Conservation (phyloP, 345 rosid species). For the Populus tremula region DNA sequence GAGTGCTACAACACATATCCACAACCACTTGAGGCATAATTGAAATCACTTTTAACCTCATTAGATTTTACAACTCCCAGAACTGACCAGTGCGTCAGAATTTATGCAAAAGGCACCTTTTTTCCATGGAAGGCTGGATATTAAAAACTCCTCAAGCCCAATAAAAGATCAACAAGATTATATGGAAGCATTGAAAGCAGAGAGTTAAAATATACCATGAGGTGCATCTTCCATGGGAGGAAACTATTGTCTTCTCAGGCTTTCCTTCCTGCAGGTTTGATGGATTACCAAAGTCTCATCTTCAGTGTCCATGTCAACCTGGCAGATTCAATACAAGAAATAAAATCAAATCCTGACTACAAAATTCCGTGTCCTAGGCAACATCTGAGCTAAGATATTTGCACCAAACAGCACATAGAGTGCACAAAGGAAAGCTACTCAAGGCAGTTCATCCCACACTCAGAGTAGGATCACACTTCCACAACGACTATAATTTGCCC, state of each 20-base stretch:
- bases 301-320: constrained; percentile 97
- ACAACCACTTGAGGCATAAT: not conserved
- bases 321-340: not conserved
- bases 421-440: not conserved
- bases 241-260: constrained; percentile 25
- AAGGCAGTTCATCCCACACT: not conserved
- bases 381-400: not conserved
- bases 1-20: no score
- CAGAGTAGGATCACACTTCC: not conserved
- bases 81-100: not conserved
- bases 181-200: not conserved
- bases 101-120: not conserved
- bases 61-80: not conserved
- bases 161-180: no score
- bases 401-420: not conserved
- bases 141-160: not conserved
- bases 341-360: no score
- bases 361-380: not conserved
- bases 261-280: constrained; percentile 42
- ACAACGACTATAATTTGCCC: not conserved
- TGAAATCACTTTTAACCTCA: not conserved
- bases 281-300: constrained; percentile 51
- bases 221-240: constrained; percentile 30
- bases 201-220: constrained; percentile 39
- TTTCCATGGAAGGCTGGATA: not conserved